These are phyloP conservation scores for Dothidotthia symphoricarpi DNA, from an alignment of 2,329 filamentous ascomycete genomes.

Conservation along the genomic window DNA sequence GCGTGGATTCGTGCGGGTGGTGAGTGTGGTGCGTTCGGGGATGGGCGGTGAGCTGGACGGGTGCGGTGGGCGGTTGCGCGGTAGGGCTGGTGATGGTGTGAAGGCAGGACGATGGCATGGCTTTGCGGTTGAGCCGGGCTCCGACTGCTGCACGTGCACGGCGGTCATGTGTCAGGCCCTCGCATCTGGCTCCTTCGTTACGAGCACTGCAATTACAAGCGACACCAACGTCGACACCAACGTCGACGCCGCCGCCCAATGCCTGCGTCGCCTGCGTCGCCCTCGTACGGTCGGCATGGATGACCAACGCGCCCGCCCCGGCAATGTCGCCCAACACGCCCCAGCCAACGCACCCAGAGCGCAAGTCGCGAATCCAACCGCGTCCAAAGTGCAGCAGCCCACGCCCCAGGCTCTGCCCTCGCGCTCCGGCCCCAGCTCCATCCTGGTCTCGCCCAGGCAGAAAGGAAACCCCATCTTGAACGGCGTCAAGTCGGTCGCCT, in stretches of 20 bases:
- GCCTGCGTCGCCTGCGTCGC: constrained; percentile 10
- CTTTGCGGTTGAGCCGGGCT: neutral
- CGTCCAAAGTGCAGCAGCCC: constrained; percentile 69
- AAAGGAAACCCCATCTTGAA: constrained; percentile 93
- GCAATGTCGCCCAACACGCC: constrained; percentile 9
- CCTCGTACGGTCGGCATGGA: constrained; percentile 30
- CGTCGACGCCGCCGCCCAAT: constrained; percentile 20
- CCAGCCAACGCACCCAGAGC: constrained; percentile 18
- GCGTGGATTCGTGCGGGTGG: constrained; percentile 5
- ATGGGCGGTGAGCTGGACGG: constrained; percentile 8
- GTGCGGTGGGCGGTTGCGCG: constrained; percentile 4
- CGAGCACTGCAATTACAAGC: too few species aligned
- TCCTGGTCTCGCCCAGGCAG: constrained; percentile 86
- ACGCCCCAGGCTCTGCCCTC: constrained; percentile 80
- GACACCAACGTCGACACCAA: too few species aligned
- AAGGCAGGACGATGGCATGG: constrained; percentile 2
- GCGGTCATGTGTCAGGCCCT: too few species aligned
- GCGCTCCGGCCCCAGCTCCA: constrained; percentile 66
- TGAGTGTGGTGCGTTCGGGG: neutral
- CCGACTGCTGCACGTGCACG: too few species aligned
- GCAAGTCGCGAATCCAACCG: constrained; percentile 13
- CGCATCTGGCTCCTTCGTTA: too few species aligned
- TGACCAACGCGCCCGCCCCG: constrained; percentile 23
- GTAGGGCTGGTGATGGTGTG: constrained; percentile 11
- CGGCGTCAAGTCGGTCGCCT: constrained; percentile 75